Evolutionary conservation across 2,329 filamentous ascomycete species (phyloP).

Genomic region (Clarireedia paspali): DNA sequence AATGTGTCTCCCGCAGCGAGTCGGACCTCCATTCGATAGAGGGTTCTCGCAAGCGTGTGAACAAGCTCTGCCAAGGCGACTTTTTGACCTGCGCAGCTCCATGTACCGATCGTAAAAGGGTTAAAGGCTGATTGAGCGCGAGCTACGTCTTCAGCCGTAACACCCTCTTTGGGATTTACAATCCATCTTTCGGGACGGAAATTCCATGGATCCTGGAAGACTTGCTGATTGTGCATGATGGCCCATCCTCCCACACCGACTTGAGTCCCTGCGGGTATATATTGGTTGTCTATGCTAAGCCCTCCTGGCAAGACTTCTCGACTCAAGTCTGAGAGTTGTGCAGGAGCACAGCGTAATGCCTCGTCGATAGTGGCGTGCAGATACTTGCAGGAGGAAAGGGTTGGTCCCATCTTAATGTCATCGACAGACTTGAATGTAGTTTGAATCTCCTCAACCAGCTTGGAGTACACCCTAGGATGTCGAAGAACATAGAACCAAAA

Average conservation of each 20-base stretch:
- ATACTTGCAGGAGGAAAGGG: background rate
- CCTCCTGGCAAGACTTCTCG: conserved; percentile 17
- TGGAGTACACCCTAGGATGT: background rate
- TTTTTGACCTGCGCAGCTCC: conserved; percentile 21
- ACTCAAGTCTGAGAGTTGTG: background rate
- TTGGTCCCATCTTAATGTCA: background rate
- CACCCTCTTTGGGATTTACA: background rate
- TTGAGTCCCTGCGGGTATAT: conserved; percentile 34
- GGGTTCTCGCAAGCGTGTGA: conserved; percentile 14
- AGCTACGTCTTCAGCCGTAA: background rate
- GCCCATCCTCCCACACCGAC: conserved; percentile 38
- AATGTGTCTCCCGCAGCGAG: conserved; percentile 33
- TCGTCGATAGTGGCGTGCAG: background rate
- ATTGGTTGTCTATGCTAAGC: conserved; percentile 21
- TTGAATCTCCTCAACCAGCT: background rate
- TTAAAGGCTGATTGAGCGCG: conserved; percentile 17
- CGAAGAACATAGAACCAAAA: background rate
- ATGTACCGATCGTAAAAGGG: conserved; percentile 21
- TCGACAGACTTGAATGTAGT: background rate
- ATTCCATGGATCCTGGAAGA: conserved; percentile 34
- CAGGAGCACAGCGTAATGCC: background rate
- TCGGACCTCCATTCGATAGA: conserved; percentile 11
- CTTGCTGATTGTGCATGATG: conserved; percentile 36
- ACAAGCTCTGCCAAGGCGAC: conserved; percentile 22
- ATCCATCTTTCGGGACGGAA: conserved; percentile 42